A percentile compares a stretch with the other conserved stretches of the same genome.
These are phyloP conservation scores for Globisporangium canariense DNA, from an alignment of 352 stramenopile species.

Conservation along the genomic window DNA sequence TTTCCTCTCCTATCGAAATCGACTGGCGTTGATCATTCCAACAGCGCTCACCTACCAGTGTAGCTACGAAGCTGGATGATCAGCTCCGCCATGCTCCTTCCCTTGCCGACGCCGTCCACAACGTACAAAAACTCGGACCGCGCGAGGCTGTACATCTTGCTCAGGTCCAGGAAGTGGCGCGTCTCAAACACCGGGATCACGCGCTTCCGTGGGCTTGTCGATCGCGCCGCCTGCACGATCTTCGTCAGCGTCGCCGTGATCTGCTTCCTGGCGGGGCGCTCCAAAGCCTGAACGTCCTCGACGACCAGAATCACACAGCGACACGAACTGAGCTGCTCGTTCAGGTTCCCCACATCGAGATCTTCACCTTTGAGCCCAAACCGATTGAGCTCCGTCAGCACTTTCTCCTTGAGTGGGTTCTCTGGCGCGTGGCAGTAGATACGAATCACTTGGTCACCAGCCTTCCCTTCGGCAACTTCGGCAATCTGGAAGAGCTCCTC, in stretches of 20 bases:
- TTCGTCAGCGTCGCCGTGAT: slow-evolving; percentile 32
- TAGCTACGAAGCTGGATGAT: slow-evolving; percentile 34
- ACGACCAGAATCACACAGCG: slow-evolving; percentile 35
- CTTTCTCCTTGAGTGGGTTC: slow-evolving; percentile 11
- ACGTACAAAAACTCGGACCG: slow-evolving; percentile 71
- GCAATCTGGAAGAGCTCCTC: neutral
- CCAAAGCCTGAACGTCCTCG: slow-evolving; percentile 28
- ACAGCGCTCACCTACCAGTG: neutral
- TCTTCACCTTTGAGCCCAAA: slow-evolving; percentile 13
- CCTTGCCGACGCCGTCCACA: slow-evolving; percentile 39
- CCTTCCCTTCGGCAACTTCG: neutral
- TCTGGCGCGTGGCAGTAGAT: slow-evolving; percentile 16
- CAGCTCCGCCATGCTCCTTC: slow-evolving; percentile 36
- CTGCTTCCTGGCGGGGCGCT: slow-evolving; percentile 31
- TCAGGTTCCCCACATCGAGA: slow-evolving; percentile 14
- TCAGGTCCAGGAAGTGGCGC: slow-evolving; percentile 61
- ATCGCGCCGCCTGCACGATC: slow-evolving; percentile 35
- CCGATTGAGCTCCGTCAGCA: slow-evolving; percentile 15
- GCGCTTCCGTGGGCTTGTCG: slow-evolving; percentile 22
- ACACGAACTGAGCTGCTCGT: slow-evolving; percentile 13
- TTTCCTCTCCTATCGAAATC: neutral
- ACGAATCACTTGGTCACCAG: slow-evolving; percentile 6
- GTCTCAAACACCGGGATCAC: slow-evolving; percentile 60
- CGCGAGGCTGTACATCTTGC: slow-evolving; percentile 70
- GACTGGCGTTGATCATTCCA: neutral